phyloP scores from a whole-genome alignment of 2,329 filamentous ascomycete species.

The Nemania diffusa region DNA sequence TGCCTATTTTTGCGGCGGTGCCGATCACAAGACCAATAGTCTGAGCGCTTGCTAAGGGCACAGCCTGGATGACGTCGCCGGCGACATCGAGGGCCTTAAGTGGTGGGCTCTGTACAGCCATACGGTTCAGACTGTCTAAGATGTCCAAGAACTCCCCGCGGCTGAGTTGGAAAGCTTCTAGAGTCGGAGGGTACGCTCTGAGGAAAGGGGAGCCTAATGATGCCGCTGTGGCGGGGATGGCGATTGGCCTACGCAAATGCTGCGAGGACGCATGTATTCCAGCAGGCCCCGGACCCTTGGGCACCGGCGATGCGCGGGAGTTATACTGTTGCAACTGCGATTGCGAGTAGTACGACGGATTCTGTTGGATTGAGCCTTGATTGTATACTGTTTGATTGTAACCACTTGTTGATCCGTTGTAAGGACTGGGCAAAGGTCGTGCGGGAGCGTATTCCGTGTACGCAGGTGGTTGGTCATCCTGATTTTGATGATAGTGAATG shows the following conservation, averaged over 20 bases:
- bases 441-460: constrained; percentile 5
- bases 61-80: constrained; percentile 17
- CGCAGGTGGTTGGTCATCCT: constrained; percentile 5
- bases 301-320: neutral
- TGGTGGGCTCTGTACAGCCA: constrained; percentile 29
- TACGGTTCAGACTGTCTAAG: constrained; percentile 30
- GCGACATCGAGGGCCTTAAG: constrained; percentile 25
- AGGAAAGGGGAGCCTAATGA: constrained; percentile 31
- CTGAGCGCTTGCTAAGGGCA: constrained; percentile 24
- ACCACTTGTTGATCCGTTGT: neutral
- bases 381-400: neutral
- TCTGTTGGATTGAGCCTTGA: neutral
- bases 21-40: constrained; percentile 17
- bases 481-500: neutral
- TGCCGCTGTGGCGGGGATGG: constrained; percentile 26
- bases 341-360: neutral
- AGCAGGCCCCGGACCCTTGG: neutral
- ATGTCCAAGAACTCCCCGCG: constrained; percentile 17
- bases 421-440: neutral
- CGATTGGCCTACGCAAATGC: constrained; percentile 18
- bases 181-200: constrained; percentile 25
- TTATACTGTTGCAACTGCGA: neutral
- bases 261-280: neutral
- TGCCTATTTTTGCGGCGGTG: constrained; percentile 14
- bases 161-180: constrained; percentile 14